Percentiles rank a stretch among this genome's conserved stretches.
Conservation (phyloP, 495 filamentous ascomycete species). For the Hyaloscypha hepaticicola region DNA sequence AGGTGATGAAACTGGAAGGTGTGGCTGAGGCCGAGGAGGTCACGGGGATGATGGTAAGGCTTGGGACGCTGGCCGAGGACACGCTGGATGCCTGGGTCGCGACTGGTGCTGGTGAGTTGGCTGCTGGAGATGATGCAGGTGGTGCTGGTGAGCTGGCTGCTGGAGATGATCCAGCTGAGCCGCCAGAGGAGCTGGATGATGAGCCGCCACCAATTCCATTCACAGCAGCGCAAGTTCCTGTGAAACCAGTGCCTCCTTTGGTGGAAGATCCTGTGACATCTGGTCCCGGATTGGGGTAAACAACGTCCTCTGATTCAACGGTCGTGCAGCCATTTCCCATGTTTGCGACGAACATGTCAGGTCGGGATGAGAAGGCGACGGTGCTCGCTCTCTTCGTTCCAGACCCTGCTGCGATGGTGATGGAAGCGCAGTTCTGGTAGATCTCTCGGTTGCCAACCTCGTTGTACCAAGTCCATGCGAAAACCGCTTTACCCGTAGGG, state of each 20-base stretch:
- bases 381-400: constrained; percentile 32
- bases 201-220: constrained; percentile 32
- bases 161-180: constrained; percentile 26
- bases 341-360: constrained; percentile 57
- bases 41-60: not conserved
- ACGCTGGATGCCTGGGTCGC: not conserved
- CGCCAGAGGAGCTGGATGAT: constrained; percentile 23
- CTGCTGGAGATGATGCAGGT: constrained; percentile 14
- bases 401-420: constrained; percentile 46
- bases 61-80: constrained; percentile 9
- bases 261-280: constrained; percentile 9
- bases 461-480: constrained; percentile 66
- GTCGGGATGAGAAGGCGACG: constrained; percentile 49
- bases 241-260: constrained; percentile 13
- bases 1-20: not conserved
- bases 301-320: constrained; percentile 45
- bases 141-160: constrained; percentile 25
- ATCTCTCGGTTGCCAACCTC: constrained; percentile 64
- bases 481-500: constrained; percentile 56
- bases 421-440: constrained; percentile 66
- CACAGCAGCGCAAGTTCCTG: constrained; percentile 33
- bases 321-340: constrained; percentile 43
- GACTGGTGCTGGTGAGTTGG: not conserved
- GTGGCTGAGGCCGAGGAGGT: constrained; percentile 6
- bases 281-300: constrained; percentile 71